These are phyloP conservation scores for Colletotrichum incanum DNA, from an alignment of 2,329 filamentous ascomycete species.

Conservation along the genomic window DNA sequence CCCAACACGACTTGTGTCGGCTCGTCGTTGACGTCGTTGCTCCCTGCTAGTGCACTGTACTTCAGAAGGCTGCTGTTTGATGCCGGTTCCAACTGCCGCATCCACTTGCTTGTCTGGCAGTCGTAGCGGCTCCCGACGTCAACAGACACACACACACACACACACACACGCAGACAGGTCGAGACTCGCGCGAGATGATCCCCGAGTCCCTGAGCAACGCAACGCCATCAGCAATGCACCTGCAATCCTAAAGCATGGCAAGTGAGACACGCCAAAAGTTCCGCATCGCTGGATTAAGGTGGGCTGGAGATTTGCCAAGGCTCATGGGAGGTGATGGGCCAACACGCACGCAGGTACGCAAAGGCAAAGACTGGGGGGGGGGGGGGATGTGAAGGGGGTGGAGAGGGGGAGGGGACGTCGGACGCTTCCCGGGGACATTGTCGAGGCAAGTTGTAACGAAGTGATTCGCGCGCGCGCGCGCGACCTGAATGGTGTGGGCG, in stretches of 20 bases:
- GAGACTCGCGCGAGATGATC: slow-evolving; percentile 21
- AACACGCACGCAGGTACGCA: slow-evolving; percentile 14
- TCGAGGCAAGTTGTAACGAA: slow-evolving; percentile 34
- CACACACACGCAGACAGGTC: neutral
- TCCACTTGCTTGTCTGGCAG: slow-evolving; percentile 8
- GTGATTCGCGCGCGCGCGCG: slow-evolving; percentile 23
- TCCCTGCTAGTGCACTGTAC: neutral
- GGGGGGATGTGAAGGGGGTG: neutral
- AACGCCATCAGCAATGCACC: slow-evolving; percentile 23
- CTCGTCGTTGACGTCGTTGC: slow-evolving; percentile 10
- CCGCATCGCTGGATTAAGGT: slow-evolving; percentile 40
- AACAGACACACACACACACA: neutral
- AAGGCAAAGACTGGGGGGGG: neutral
- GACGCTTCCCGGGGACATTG: slow-evolving; percentile 4
- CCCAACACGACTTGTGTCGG: neutral
- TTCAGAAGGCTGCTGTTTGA: slow-evolving; percentile 1
- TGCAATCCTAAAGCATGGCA: slow-evolving; percentile 19
- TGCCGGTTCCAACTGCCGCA: slow-evolving; percentile 16
- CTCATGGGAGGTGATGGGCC: slow-evolving; percentile 4
- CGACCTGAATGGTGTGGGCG: neutral
- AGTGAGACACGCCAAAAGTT: slow-evolving; percentile 42
- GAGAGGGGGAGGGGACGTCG: neutral
- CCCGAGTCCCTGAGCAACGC: slow-evolving; percentile 21
- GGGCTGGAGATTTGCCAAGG: slow-evolving; percentile 26
- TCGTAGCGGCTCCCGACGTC: neutral